Base-by-base conservation (phyloP, 805 yeast genomes). In the Groenewaldozyma tartarivorans region DNA sequence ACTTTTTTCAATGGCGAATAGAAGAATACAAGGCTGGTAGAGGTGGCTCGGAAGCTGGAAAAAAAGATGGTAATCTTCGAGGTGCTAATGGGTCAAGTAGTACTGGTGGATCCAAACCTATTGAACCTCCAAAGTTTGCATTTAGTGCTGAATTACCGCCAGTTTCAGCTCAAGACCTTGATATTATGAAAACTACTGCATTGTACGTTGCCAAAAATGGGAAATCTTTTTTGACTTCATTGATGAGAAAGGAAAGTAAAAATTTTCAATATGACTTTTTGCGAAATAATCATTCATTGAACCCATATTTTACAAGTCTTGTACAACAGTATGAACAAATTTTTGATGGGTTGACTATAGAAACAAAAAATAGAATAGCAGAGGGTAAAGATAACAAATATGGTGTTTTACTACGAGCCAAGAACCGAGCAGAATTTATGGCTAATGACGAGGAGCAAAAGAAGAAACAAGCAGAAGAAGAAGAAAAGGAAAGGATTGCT, bases 131-230 rank as follows among this genome's bases (percentile, higher is more conserved):
- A 5, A 45, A 50, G 20, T 51, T 55, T 29, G 52, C 55, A 33
- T 63, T 71, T 40, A 42, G 59, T 19, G 39, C 44, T 5, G 49
- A 55, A 3, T 31, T 53, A 27, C 64, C 66, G 13, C 62, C 63
- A 13, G 64, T 85, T 2, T 74, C 90, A 0, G 54, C 71, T 0
- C 62, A 69, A 22, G 95, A 87, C 56, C 60, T 81, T 20, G 81
- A 80, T 20, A 66, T 81, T 7, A 70, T 90, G 33, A 81, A 83
- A 55, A 52, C 76, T 2, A 75, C 88, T 1, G 96, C 96, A 0
- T 67, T 75, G 40, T 76, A 72, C 51, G 74, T 74, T 1, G 83
- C 86, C 1, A 55, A 66, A 15, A 77, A 83, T 52, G 84, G 84
- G 1, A 60, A 61, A 1, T 55, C 53, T 9, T 71, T 72, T 41